These are phyloP conservation scores for Urostyla sp. DNA, from an alignment of 73 alveolate genomes.

Conservation along the genomic window DNA sequence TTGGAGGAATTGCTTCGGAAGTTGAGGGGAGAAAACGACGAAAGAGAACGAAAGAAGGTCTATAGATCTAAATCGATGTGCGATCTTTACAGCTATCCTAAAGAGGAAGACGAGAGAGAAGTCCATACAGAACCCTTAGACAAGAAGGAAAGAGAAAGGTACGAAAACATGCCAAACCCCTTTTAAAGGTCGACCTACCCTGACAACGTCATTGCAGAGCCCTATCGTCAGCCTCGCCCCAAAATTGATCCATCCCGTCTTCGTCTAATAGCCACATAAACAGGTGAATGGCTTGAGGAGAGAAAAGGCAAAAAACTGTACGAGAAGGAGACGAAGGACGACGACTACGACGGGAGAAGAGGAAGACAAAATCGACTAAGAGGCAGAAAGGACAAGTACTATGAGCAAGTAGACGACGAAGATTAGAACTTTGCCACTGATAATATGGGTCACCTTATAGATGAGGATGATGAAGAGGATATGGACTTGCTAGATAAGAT, in stretches of 20 bases:
- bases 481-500: conserved; percentile 6
- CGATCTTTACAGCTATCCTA: conserved; percentile 16
- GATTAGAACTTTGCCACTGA: conserved; percentile 22
- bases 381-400: conserved; percentile 49
- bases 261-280: no score
- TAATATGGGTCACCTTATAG: not conserved
- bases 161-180: conserved; percentile 28
- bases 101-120: conserved; percentile 35
- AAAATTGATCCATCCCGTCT: no score
- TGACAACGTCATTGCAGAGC: not conserved
- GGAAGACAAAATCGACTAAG: not conserved
- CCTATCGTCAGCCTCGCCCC: not conserved
- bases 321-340: no score
- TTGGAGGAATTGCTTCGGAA: no score
- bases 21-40: no score
- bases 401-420: conserved; percentile 44
- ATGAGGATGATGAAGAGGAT: conserved; percentile 24
- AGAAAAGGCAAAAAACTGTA: no score
- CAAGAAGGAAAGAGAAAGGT: conserved; percentile 12
- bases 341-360: conserved; percentile 7
- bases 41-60: no score
- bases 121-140: conserved; percentile 47
- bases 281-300: no score
- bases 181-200: conserved; percentile 9
- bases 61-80: no score